These are phyloP conservation scores for Rhizopogon rudus DNA, from an alignment of 768 basidiomycete genomes.

Conservation along the genomic window DNA sequence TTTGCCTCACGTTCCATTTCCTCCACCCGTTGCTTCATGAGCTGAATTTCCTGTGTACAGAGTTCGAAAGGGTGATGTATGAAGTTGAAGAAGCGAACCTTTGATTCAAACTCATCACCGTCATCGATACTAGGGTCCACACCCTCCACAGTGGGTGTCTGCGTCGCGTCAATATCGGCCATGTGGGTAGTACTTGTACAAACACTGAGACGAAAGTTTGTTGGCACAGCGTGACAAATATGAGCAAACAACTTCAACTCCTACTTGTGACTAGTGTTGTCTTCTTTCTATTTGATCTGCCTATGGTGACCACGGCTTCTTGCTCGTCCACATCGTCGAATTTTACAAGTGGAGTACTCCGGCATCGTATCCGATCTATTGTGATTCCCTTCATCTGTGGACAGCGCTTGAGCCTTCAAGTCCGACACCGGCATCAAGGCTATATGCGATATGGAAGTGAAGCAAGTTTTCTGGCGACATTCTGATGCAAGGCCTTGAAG, in stretches of 20 bases:
- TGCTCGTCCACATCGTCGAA: no score
- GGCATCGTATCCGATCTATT: no score
- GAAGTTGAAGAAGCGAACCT: conserved; percentile 31
- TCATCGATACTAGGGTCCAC: conserved; percentile 40
- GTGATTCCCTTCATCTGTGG: no score
- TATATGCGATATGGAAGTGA: no score
- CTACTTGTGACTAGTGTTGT: no score
- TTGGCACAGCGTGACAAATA: conserved; percentile 18
- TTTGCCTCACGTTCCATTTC: conserved; percentile 92
- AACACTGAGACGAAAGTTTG: conserved; percentile 20
- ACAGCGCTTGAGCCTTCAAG: neutral
- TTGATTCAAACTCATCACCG: conserved; percentile 60
- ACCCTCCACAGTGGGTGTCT: conserved; percentile 30
- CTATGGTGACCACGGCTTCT: no score
- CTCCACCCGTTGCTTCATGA: conserved; percentile 89
- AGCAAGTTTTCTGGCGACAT: neutral
- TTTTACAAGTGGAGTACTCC: no score
- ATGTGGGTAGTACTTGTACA: conserved; percentile 26
- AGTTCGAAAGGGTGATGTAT: conserved; percentile 11
- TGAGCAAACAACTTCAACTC: conserved; percentile 14
- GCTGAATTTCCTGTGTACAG: conserved; percentile 66
- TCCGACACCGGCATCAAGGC: neutral
- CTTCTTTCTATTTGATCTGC: no score
- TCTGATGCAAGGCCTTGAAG: neutral
- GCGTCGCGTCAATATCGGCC: conserved; percentile 49